phyloP scores from a whole-genome alignment of 768 basidiomycete genomes.

The Leccinum uliginosum region DNA sequence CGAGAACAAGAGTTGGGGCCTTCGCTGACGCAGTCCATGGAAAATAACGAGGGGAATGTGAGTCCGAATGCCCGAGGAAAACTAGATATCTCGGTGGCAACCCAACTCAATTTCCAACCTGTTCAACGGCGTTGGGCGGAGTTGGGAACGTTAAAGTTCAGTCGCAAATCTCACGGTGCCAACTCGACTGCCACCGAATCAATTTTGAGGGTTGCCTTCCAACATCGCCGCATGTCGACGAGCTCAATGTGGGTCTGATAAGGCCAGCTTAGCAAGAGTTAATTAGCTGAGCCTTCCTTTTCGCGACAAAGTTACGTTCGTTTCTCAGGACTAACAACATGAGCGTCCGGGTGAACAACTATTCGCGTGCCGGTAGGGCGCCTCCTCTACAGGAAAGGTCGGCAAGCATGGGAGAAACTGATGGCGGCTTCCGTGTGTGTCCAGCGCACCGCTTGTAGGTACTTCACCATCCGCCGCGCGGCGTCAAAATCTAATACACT shows the following conservation, averaged over 20 bases:
- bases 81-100: no score
- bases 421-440: no score
- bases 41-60: no score
- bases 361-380: neutral
- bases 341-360: neutral
- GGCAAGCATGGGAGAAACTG: neutral
- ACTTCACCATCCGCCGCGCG: neutral
- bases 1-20: neutral
- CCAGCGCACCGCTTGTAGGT: no score
- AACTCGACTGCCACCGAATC: neutral
- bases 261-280: neutral
- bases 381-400: neutral
- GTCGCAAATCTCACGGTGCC: neutral
- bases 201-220: neutral
- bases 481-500: neutral
- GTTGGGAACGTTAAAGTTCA: neutral
- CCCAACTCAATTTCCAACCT: no score
- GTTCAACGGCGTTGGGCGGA: neutral
- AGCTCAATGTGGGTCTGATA: neutral
- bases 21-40: no score
- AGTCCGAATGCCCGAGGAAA: no score
- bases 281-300: neutral
- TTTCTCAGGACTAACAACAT: neutral
- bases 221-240: neutral
- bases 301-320: neutral